These are phyloP conservation scores for Macrotyloma uniflorum DNA, from an alignment of 306 rosid genomes.

Conservation along the genomic window DNA sequence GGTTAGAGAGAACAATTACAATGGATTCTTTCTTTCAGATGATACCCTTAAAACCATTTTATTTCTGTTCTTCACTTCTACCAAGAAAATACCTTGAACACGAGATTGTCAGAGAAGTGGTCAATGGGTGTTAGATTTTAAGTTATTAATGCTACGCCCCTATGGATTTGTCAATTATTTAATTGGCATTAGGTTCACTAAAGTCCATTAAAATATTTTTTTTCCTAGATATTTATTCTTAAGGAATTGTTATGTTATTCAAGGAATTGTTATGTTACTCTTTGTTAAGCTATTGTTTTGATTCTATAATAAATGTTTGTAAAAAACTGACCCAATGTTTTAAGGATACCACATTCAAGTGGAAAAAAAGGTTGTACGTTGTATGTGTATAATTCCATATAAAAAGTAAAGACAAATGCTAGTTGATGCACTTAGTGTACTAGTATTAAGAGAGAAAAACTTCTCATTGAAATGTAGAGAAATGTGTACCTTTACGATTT, in stretches of 20 bases:
- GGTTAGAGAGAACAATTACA: background rate
- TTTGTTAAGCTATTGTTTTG: background rate
- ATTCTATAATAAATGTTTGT: background rate
- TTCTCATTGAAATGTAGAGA: no score
- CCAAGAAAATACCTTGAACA: slow-evolving; percentile 11
- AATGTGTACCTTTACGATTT: no score
- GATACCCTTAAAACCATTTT: background rate
- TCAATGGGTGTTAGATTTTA: background rate
- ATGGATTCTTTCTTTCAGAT: background rate
- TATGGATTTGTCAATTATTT: slow-evolving; percentile 22
- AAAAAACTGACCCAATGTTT: background rate
- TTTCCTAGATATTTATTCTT: slow-evolving; percentile 12
- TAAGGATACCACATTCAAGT: no score
- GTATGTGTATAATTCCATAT: no score
- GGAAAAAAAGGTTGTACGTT: no score
- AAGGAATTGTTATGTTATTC: background rate
- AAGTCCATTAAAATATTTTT: background rate
- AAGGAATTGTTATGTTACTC: background rate
- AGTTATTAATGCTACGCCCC: background rate
- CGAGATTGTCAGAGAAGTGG: background rate
- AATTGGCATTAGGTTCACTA: background rate
- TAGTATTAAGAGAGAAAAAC: no score
- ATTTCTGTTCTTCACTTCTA: background rate
- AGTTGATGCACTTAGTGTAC: no score
- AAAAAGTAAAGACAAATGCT: no score